These are phyloP conservation scores for Termitomyces sp. DNA, from an alignment of 768 basidiomycete genomes.

Conservation along the genomic window DNA sequence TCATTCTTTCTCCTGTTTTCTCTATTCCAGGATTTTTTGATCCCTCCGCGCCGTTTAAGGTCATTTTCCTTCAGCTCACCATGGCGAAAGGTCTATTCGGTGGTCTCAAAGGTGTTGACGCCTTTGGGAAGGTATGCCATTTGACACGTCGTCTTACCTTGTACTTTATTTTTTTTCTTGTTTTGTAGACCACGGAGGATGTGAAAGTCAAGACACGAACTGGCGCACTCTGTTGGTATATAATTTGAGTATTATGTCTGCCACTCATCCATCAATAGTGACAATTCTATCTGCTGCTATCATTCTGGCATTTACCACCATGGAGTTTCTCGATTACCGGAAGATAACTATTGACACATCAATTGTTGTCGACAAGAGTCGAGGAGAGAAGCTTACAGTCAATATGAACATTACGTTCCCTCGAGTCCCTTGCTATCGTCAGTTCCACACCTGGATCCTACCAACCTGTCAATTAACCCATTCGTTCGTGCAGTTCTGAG, in stretches of 20 bases:
- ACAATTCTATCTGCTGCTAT: slow-evolving; percentile 89
- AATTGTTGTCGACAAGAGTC: slow-evolving; percentile 88
- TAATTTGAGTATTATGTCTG: background rate
- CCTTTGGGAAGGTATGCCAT: slow-evolving; percentile 90
- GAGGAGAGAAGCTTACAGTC: slow-evolving; percentile 92
- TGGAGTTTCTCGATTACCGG: slow-evolving; percentile 96
- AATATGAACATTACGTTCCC: slow-evolving; percentile 94
- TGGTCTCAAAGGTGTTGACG: slow-evolving; percentile 88
- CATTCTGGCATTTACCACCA: slow-evolving; percentile 84
- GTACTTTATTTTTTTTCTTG: background rate
- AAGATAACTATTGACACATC: slow-evolving; percentile 83
- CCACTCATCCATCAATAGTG: slow-evolving; percentile 43
- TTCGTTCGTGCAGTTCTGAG: slow-evolving; percentile 65
- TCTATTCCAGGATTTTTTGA: slow-evolving; percentile 18
- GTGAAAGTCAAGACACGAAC: slow-evolving; percentile 98
- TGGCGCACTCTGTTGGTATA: slow-evolving; percentile 75
- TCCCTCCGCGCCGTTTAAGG: slow-evolving; percentile 21
- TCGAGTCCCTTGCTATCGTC: slow-evolving; percentile 94
- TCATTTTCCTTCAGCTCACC: slow-evolving; percentile 27
- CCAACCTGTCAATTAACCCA: background rate
- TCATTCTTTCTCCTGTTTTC: slow-evolving; percentile 13
- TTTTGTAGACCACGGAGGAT: slow-evolving; percentile 88
- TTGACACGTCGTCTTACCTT: slow-evolving; percentile 8
- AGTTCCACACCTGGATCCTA: slow-evolving; percentile 27
- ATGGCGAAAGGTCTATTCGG: slow-evolving; percentile 80